These are phyloP conservation scores for Cyberlindnera euphorbiiphila DNA, from an alignment of 805 yeast species.

Conservation along the genomic window DNA sequence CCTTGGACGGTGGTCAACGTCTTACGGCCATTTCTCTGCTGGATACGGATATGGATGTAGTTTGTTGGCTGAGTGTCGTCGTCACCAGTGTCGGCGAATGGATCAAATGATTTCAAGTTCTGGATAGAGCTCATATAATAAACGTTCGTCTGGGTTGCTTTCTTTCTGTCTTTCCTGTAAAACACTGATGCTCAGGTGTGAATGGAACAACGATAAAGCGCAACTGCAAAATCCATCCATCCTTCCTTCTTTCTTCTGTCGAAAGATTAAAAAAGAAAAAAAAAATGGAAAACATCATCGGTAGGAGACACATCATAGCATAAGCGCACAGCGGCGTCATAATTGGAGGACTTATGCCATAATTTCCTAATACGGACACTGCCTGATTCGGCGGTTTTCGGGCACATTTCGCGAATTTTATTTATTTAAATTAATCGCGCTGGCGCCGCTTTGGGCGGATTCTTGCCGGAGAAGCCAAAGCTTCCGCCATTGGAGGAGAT, in stretches of 20 bases:
- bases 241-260: too few relatives aligned
- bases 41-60: constrained; percentile 97
- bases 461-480: too few relatives aligned
- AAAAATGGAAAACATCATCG: background rate
- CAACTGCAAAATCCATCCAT: too few relatives aligned
- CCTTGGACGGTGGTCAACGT: constrained; percentile 98
- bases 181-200: too few relatives aligned
- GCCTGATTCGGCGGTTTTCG: background rate
- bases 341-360: too few relatives aligned
- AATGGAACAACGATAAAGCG: background rate
- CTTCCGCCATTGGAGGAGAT: too few relatives aligned
- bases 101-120: constrained; percentile 82
- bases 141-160: background rate
- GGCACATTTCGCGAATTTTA: too few relatives aligned
- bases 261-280: background rate
- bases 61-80: constrained; percentile 94
- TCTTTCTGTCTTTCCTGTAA: too few relatives aligned
- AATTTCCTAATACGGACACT: background rate
- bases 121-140: constrained; percentile 81
- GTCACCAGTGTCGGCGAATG: constrained; percentile 99
- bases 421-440: too few relatives aligned
- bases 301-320: background rate
- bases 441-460: too few relatives aligned
- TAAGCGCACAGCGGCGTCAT: background rate
- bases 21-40: constrained; percentile 99